Percentiles rank a stretch among this genome's conserved stretches.
Evolutionary conservation across 1,139 yeast genomes (phyloP).

Genomic region (Scheffersomyces titani): DNA sequence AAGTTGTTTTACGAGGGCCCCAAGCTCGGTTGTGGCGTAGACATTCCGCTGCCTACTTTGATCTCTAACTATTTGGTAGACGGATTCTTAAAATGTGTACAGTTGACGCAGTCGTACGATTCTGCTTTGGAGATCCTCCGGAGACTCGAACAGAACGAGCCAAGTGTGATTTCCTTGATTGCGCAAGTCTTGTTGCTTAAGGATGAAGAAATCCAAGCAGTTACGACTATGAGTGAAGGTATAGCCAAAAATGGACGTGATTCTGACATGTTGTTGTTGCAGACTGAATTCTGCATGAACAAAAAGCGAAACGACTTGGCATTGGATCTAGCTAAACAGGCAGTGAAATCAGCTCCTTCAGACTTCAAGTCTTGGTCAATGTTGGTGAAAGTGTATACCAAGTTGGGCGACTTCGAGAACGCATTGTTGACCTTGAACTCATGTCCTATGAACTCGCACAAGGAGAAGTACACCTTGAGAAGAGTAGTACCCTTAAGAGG

Average conservation of each 20-base stretch:
- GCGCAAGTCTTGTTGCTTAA: constrained; percentile 55
- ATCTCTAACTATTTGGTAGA: constrained; percentile 76
- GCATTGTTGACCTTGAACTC: constrained; percentile 86
- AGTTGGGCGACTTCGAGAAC: constrained; percentile 66
- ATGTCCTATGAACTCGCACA: constrained; percentile 84
- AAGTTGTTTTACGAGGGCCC: constrained; percentile 67
- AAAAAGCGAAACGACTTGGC: constrained; percentile 75
- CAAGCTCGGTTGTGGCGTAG: constrained; percentile 64
- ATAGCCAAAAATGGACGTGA: constrained; percentile 62
- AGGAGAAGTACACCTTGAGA: constrained; percentile 56
- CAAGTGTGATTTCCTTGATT: constrained; percentile 55
- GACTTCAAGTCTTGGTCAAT: constrained; percentile 84
- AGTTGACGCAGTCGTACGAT: constrained; percentile 64
- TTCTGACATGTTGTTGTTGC: constrained; percentile 57
- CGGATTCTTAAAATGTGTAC: constrained; percentile 64
- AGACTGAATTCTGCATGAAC: constrained; percentile 68
- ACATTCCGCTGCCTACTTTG: constrained; percentile 68
- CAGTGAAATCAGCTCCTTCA: constrained; percentile 81
- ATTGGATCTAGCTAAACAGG: constrained; percentile 66
- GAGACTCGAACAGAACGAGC: constrained; percentile 44
- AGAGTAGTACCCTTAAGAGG: constrained; percentile 63
- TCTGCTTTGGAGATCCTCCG: constrained; percentile 57
- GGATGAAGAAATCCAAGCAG: constrained; percentile 81
- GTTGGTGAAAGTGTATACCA: constrained; percentile 71
- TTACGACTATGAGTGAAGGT: constrained; percentile 63